Conservation (phyloP, 306 rosid species). For the Fagus sylvatica region DNA sequence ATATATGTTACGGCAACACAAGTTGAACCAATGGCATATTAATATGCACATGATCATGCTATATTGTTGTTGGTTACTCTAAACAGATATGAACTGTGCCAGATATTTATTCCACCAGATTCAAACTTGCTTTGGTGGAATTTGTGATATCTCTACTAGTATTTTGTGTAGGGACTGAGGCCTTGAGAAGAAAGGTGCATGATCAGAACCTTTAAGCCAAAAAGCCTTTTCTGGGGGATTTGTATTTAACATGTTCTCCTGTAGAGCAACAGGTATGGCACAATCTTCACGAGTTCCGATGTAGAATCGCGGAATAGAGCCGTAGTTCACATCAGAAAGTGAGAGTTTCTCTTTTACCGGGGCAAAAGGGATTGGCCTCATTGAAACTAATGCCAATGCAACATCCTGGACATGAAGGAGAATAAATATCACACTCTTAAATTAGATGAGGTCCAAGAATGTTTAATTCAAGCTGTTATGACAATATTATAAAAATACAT, state of each 20-base stretch:
- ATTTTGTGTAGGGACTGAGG: conserved; percentile 94
- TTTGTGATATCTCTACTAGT: conserved; percentile 73
- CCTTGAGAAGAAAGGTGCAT: conserved; percentile 94
- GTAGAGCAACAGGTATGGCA: conserved; percentile 68
- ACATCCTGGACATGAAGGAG: background rate
- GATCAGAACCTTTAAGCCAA: conserved; percentile 81
- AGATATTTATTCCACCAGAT: background rate
- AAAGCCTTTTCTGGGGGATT: conserved; percentile 77
- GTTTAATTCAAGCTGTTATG: background rate
- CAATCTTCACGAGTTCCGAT: conserved; percentile 82
- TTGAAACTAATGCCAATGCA: conserved; percentile 75
- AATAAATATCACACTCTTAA: background rate
- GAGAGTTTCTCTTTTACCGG: conserved; percentile 82
- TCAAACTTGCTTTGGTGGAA: conserved; percentile 19
- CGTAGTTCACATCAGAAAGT: conserved; percentile 69
- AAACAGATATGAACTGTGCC: background rate
- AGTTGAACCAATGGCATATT: background rate
- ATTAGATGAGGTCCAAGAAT: background rate
- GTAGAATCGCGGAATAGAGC: conserved; percentile 74
- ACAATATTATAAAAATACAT: conserved; percentile 38
- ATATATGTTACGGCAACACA: background rate
- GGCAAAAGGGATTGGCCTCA: conserved; percentile 87
- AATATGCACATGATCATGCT: background rate
- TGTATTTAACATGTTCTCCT: conserved; percentile 69
- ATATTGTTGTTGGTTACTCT: background rate